Percentiles rank a stretch among this genome's conserved stretches.
These are phyloP conservation scores for Drechslera avenae DNA, from an alignment of 2,329 filamentous ascomycete species.

Conservation along the genomic window DNA sequence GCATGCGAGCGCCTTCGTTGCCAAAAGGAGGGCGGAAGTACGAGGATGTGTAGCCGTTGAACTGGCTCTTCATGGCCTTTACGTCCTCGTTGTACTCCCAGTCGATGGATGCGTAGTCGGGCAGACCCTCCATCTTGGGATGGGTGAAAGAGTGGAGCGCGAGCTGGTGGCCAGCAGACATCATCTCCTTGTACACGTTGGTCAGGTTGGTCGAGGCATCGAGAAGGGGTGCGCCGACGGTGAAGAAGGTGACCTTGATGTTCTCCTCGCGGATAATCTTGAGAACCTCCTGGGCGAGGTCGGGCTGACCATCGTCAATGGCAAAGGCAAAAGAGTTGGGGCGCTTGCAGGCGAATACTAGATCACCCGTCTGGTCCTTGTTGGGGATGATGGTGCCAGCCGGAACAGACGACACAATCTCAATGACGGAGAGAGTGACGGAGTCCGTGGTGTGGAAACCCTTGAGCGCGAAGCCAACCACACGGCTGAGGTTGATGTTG, in stretches of 20 bases:
- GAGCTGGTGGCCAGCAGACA: slow-evolving; percentile 67
- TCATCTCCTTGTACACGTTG: slow-evolving; percentile 68
- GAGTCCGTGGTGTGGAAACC: slow-evolving; percentile 64
- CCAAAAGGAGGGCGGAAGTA: slow-evolving; percentile 76
- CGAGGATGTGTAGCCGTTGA: slow-evolving; percentile 43
- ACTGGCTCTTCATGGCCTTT: slow-evolving; percentile 51
- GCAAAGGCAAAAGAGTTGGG: slow-evolving; percentile 74
- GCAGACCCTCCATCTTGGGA: slow-evolving; percentile 67
- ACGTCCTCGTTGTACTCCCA: slow-evolving; percentile 67
- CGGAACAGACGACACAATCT: slow-evolving; percentile 64
- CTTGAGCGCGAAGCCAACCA: slow-evolving; percentile 66
- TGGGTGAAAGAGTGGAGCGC: slow-evolving; percentile 72
- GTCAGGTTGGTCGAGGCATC: slow-evolving; percentile 66
- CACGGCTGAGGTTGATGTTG: slow-evolving; percentile 61
- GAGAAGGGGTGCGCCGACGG: slow-evolving; percentile 66
- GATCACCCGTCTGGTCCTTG: slow-evolving; percentile 65
- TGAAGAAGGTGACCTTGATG: slow-evolving; percentile 74
- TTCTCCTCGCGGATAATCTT: slow-evolving; percentile 64
- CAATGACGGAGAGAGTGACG: slow-evolving; percentile 62
- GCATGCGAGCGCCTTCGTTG: slow-evolving; percentile 69
- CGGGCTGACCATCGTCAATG: slow-evolving; percentile 70
- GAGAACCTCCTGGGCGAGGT: slow-evolving; percentile 64
- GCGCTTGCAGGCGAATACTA: slow-evolving; percentile 68
- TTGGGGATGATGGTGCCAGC: slow-evolving; percentile 57
- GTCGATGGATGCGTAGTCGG: slow-evolving; percentile 60